Evolutionary conservation across 148 eudicot species (phyloP).

Genomic region (Salicornia ramosissima): DNA sequence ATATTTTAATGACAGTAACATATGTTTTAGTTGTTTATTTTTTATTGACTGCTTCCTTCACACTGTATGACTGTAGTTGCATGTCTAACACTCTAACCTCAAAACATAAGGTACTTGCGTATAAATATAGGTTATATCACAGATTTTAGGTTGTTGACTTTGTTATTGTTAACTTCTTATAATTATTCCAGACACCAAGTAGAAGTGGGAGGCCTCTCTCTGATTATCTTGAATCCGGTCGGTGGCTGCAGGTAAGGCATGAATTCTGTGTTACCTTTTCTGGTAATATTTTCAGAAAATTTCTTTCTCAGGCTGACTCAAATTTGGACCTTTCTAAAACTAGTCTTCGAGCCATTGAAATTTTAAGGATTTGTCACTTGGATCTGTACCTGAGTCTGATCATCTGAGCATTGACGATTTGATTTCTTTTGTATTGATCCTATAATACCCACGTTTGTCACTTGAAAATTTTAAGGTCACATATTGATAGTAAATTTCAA

Average conservation of each 20-base stretch:
- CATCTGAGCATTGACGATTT: too few species aligned
- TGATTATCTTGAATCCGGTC: conserved; percentile 75
- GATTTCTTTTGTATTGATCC: too few species aligned
- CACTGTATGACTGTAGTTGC: background rate
- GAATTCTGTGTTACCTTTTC: background rate
- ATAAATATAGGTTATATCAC: background rate
- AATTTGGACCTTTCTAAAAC: too few species aligned
- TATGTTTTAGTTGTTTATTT: background rate
- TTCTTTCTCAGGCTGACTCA: too few species aligned
- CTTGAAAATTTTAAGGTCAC: too few species aligned
- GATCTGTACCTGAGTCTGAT: too few species aligned
- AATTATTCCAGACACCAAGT: conserved; percentile 52
- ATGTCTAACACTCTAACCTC: background rate
- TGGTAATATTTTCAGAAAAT: background rate
- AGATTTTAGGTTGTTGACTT: background rate
- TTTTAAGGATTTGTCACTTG: too few species aligned
- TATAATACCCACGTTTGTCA: too few species aligned
- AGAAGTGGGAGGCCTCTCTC: conserved; percentile 71
- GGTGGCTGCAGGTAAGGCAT: conserved; percentile 80
- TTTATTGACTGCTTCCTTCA: background rate
- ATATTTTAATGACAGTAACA: too few species aligned
- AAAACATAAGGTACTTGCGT: too few species aligned
- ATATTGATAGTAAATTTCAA: too few species aligned
- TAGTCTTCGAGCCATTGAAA: too few species aligned
- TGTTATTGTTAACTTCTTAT: background rate